A percentile compares a stretch with the other conserved stretches of the same genome.
Evolutionary conservation across 2,329 filamentous ascomycete genomes (phyloP).

Genomic region (Delphinella strobiligena): DNA sequence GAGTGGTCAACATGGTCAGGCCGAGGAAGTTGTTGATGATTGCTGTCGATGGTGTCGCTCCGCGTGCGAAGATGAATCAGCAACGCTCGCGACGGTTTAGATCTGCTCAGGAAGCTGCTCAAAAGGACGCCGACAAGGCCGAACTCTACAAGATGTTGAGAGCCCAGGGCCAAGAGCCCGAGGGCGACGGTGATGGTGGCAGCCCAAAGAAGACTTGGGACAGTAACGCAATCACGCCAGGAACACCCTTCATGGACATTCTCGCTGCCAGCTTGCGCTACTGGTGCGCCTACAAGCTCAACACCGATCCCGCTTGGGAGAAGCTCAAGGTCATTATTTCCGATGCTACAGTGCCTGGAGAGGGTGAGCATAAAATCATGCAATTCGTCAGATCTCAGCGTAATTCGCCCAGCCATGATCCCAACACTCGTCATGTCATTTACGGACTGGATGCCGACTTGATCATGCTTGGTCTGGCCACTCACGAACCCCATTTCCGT

Average conservation of each 20-base stretch:
- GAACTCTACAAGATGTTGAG: slow-evolving; percentile 77
- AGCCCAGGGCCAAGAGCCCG: slow-evolving; percentile 41
- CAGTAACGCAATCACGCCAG: slow-evolving; percentile 77
- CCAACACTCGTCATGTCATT: slow-evolving; percentile 95
- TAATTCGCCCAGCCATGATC: slow-evolving; percentile 79
- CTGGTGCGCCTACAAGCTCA: slow-evolving; percentile 96
- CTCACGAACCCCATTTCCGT: slow-evolving; percentile 93
- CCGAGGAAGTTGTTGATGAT: slow-evolving; percentile 95
- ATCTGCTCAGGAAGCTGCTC: slow-evolving; percentile 82
- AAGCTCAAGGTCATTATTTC: slow-evolving; percentile 97
- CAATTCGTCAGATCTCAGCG: slow-evolving; percentile 91
- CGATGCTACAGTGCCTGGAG: slow-evolving; percentile 91
- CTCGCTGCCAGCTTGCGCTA: slow-evolving; percentile 82
- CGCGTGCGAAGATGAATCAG: slow-evolving; percentile 98
- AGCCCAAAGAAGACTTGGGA: slow-evolving; percentile 88
- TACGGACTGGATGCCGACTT: slow-evolving; percentile 96
- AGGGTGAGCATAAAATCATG: slow-evolving; percentile 99
- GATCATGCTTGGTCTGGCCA: slow-evolving; percentile 95
- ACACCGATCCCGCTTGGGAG: slow-evolving; percentile 90
- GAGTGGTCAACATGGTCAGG: slow-evolving; percentile 96
- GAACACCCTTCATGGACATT: slow-evolving; percentile 97
- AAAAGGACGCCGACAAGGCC: slow-evolving; percentile 84
- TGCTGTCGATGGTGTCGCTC: slow-evolving; percentile 93
- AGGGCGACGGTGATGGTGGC: slow-evolving; percentile 24
- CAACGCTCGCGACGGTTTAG: slow-evolving; percentile 93